Percentiles rank a stretch among this genome's conserved stretches.
phyloP scores from a whole-genome alignment of 768 basidiomycete genomes.

The Leccinum aurantiacum region DNA sequence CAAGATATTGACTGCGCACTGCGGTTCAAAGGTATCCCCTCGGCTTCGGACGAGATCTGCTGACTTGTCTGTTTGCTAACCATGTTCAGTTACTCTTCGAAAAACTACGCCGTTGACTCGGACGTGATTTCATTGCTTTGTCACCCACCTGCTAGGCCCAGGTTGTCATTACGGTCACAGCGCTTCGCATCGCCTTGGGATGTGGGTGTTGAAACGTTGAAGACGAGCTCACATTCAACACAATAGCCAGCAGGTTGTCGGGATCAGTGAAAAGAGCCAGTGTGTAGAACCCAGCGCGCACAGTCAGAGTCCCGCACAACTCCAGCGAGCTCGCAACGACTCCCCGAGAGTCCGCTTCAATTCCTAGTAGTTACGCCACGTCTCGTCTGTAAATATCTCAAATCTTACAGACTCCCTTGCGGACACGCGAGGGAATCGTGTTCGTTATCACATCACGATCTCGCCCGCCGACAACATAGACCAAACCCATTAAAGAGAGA shows the following conservation, averaged over 20 bases:
- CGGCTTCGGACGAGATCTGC: background rate
- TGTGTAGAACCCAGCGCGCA: background rate
- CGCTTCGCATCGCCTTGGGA: background rate
- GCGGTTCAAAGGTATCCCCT: background rate
- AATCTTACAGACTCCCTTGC: too few species aligned
- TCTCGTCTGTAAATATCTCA: too few species aligned
- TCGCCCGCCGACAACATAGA: too few species aligned
- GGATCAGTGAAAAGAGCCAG: background rate
- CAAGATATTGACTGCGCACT: slow-evolving; percentile 1
- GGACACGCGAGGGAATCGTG: too few species aligned
- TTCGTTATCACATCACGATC: too few species aligned
- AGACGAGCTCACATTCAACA: slow-evolving; percentile 1
- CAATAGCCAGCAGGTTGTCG: background rate
- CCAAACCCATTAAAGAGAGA: background rate
- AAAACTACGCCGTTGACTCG: background rate
- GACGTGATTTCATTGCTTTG: background rate
- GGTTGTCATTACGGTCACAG: background rate
- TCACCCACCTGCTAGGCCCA: slow-evolving; percentile 2
- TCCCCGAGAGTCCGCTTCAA: too few species aligned
- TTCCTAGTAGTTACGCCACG: too few species aligned
- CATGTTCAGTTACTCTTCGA: background rate
- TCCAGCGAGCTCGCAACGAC: too few species aligned
- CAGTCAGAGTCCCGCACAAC: too few species aligned
- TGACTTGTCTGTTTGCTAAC: background rate
- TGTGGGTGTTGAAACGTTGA: background rate